These are phyloP conservation scores for Curvularia hawaiiensis DNA, from an alignment of 2,329 filamentous ascomycete genomes.

Conservation along the genomic window DNA sequence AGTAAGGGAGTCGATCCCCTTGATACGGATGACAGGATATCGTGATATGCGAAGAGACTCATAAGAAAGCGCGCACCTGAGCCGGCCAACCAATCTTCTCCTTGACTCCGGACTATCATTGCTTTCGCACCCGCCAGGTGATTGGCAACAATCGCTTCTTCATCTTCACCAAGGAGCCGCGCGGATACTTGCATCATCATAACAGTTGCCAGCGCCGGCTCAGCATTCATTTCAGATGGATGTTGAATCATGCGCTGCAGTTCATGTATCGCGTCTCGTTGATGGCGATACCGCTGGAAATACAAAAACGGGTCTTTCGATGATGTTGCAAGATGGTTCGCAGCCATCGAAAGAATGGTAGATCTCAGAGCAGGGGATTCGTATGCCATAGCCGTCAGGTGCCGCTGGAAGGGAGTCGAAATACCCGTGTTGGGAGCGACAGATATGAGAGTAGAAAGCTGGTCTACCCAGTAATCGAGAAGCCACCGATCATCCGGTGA, in stretches of 20 bases:
- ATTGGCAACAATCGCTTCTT: slow-evolving; percentile 34
- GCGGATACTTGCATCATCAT: slow-evolving; percentile 44
- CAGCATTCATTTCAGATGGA: slow-evolving; percentile 23
- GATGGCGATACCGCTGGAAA: slow-evolving; percentile 35
- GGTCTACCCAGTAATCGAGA: slow-evolving; percentile 36
- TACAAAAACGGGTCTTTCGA: slow-evolving; percentile 27
- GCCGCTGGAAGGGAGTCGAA: slow-evolving; percentile 33
- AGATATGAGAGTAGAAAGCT: slow-evolving; percentile 34
- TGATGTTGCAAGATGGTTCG: slow-evolving; percentile 34
- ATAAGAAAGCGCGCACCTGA: slow-evolving; percentile 35
- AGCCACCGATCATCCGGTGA: slow-evolving; percentile 30
- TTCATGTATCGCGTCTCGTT: slow-evolving; percentile 34
- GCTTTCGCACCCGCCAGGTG: slow-evolving; percentile 39
- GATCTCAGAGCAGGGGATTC: slow-evolving; percentile 34
- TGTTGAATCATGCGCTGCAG: slow-evolving; percentile 35
- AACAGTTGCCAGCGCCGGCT: slow-evolving; percentile 37
- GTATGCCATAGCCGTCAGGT: slow-evolving; percentile 37
- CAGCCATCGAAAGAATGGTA: slow-evolving; percentile 41
- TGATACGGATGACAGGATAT: slow-evolving; percentile 40
- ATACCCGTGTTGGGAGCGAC: slow-evolving; percentile 27
- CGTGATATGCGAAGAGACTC: slow-evolving; percentile 41
- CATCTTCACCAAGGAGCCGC: slow-evolving; percentile 35
- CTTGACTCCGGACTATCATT: slow-evolving; percentile 31
- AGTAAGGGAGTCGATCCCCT: slow-evolving; percentile 32
- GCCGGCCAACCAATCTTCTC: slow-evolving; percentile 15